Conservation (phyloP, 2,329 filamentous ascomycete genomes). For the Aspergillus luchuensis region DNA sequence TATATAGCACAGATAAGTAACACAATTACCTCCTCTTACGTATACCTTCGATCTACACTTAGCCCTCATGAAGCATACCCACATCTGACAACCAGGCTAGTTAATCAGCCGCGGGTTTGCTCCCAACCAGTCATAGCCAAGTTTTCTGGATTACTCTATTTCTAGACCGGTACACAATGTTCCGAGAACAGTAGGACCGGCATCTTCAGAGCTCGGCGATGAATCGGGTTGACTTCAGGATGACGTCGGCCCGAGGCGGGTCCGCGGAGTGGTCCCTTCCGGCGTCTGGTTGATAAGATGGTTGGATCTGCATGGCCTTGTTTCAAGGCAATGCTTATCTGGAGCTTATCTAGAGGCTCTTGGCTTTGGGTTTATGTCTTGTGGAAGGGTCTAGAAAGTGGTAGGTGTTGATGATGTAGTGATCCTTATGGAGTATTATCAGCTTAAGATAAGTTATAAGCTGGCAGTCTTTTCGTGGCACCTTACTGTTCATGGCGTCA, state of each 20-base stretch:
- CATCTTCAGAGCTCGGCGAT: not conserved
- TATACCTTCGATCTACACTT: not conserved
- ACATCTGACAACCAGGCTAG: not conserved
- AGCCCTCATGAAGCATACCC: not conserved
- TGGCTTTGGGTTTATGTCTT: not conserved
- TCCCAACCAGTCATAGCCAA: not conserved
- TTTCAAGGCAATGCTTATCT: no score
- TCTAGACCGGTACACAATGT: not conserved
- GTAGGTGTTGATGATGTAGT: not conserved
- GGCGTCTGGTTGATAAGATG: not conserved
- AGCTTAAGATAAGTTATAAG: no score
- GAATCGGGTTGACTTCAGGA: not conserved
- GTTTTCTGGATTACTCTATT: not conserved
- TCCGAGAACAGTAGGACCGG: not conserved
- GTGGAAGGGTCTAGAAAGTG: not conserved
- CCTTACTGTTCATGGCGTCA: no score
- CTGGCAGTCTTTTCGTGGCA: no score
- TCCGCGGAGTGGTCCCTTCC: not conserved
- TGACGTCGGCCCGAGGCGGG: slow-evolving; percentile 8
- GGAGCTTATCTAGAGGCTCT: not conserved
- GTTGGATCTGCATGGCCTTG: no score
- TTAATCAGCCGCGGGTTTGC: not conserved
- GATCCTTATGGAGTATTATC: not conserved
- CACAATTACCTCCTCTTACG: not conserved
- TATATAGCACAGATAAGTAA: not conserved